These are phyloP conservation scores for Mycosphaerelloides madeirae DNA, from an alignment of 2,329 filamentous ascomycete genomes.

Conservation along the genomic window DNA sequence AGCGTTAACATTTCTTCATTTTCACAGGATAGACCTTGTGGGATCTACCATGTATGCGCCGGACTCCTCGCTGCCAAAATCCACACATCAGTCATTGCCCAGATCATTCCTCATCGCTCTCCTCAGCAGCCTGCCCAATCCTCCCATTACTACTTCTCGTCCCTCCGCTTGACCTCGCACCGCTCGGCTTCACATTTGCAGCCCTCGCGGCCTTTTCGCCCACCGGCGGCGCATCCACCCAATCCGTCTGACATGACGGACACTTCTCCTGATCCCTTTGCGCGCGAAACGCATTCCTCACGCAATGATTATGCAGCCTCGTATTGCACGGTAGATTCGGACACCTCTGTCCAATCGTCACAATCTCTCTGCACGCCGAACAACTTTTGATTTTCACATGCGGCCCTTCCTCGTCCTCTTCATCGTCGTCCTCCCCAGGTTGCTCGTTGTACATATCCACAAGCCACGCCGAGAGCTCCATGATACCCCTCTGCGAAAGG, in stretches of 20 bases:
- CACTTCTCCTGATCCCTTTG: constrained; percentile 57
- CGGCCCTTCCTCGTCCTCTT: constrained; percentile 40
- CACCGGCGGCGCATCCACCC: constrained; percentile 50
- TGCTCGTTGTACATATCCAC: constrained; percentile 84
- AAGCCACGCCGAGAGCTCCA: constrained; percentile 82
- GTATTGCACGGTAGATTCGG: constrained; percentile 60
- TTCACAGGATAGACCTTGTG: neutral
- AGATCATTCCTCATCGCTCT: neutral
- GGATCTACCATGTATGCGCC: neutral
- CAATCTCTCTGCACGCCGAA: constrained; percentile 80
- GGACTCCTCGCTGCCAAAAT: neutral
- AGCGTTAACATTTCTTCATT: neutral
- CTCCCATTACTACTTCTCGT: constrained; percentile 10
- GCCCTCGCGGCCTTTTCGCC: constrained; percentile 47
- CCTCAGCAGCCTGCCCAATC: neutral
- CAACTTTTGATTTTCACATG: constrained; percentile 80
- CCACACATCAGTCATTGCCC: constrained; percentile 1
- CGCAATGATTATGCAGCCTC: constrained; percentile 73
- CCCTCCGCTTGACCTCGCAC: constrained; percentile 17
- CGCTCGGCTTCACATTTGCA: neutral
- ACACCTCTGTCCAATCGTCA: constrained; percentile 80
- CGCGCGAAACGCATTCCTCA: constrained; percentile 66
- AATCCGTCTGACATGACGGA: constrained; percentile 51
- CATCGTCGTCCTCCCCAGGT: constrained; percentile 49
- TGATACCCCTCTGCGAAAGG: constrained; percentile 69